Evolutionary conservation across 768 basidiomycete species (phyloP).

Genomic region (Lanmaoa rubissima): DNA sequence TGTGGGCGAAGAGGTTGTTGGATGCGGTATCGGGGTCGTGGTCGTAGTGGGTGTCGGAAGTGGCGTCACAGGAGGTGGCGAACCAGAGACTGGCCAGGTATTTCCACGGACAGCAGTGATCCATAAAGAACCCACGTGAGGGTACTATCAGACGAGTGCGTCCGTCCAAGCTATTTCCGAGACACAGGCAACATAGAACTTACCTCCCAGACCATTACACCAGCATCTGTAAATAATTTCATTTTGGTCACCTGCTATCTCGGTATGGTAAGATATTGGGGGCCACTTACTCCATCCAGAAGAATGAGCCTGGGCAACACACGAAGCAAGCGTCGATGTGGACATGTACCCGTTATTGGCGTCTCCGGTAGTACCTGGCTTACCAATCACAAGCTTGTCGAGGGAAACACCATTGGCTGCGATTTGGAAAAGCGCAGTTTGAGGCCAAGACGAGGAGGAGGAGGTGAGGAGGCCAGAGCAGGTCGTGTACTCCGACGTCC

Average conservation of each 20-base stretch:
- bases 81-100: slow-evolving; percentile 29
- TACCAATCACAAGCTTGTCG: slow-evolving; percentile 54
- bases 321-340: slow-evolving; percentile 51
- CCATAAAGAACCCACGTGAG: slow-evolving; percentile 37
- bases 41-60: neutral
- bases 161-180: neutral
- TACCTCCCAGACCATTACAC: slow-evolving; percentile 42
- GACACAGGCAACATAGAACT: neutral
- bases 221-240: slow-evolving; percentile 26
- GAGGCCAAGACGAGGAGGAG: slow-evolving; percentile 58
- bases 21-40: neutral
- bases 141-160: neutral
- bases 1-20: neutral
- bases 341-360: slow-evolving; percentile 56
- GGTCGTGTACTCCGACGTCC: slow-evolving; percentile 57
- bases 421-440: slow-evolving; percentile 53
- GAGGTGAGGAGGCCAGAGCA: slow-evolving; percentile 53
- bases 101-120: slow-evolving; percentile 36
- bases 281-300: slow-evolving; percentile 62
- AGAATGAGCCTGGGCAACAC: slow-evolving; percentile 55
- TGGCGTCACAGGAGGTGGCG: neutral
- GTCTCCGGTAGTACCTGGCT: slow-evolving; percentile 42
- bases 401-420: slow-evolving; percentile 40
- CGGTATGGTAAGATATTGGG: too few species aligned
- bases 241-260: neutral